Percentiles rank a stretch among this genome's conserved stretches.
Evolutionary conservation across 1,139 yeast species (phyloP).

Genomic region (Suhomyces bribrorum): DNA sequence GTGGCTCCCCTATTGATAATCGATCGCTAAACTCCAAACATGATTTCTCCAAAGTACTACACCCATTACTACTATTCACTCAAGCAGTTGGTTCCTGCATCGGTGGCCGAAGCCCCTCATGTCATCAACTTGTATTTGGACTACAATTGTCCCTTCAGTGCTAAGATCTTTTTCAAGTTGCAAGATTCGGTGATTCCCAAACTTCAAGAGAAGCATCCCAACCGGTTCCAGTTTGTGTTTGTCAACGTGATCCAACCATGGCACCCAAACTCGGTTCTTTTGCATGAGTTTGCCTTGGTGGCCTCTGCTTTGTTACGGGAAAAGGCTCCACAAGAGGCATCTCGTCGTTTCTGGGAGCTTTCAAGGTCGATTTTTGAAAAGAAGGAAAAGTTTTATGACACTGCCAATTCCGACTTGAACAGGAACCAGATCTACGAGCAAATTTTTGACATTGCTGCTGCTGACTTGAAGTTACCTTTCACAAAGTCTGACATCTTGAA

Average conservation of each 20-base stretch:
- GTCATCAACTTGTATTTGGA: slow-evolving; percentile 62
- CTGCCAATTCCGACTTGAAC: slow-evolving; percentile 52
- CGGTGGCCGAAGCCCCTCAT: slow-evolving; percentile 29
- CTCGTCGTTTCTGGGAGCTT: slow-evolving; percentile 60
- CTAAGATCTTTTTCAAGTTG: slow-evolving; percentile 60
- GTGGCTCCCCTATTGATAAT: too few relatives aligned
- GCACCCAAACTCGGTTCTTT: slow-evolving; percentile 72
- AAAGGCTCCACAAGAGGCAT: slow-evolving; percentile 21
- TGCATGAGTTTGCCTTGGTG: slow-evolving; percentile 74
- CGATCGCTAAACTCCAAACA: slow-evolving; percentile 14
- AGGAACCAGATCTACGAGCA: slow-evolving; percentile 59
- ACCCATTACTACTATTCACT: slow-evolving; percentile 37
- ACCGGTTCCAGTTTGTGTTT: slow-evolving; percentile 56
- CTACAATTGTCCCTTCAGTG: slow-evolving; percentile 77
- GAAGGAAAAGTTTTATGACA: slow-evolving; percentile 60
- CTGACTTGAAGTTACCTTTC: slow-evolving; percentile 36
- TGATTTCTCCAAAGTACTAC: slow-evolving; percentile 46
- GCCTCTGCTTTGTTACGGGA: slow-evolving; percentile 61
- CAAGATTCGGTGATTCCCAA: slow-evolving; percentile 54
- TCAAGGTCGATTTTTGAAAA: slow-evolving; percentile 56
- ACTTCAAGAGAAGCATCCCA: slow-evolving; percentile 48
- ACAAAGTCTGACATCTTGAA: slow-evolving; percentile 38
- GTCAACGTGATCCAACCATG: slow-evolving; percentile 81
- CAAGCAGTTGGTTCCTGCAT: slow-evolving; percentile 22
- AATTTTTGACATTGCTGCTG: slow-evolving; percentile 53